Evolutionary conservation across 768 basidiomycete genomes (phyloP).

Genomic region (Daedaleopsis nitida): DNA sequence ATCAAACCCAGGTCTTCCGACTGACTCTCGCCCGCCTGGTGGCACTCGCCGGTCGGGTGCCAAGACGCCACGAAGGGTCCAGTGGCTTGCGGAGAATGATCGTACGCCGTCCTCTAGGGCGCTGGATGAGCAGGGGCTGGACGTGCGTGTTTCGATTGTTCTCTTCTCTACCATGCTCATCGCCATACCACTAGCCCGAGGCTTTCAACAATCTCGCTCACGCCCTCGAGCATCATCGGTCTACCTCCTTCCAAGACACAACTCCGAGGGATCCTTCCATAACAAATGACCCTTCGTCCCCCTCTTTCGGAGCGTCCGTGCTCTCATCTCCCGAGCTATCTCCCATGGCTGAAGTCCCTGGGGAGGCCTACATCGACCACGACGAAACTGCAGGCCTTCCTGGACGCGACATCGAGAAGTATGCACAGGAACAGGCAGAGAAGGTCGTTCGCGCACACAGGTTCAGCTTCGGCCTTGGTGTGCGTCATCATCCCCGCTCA

Average conservation of each 20-base stretch:
- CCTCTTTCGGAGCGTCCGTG: slow-evolving; percentile 19
- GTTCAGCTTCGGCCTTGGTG: slow-evolving; percentile 11
- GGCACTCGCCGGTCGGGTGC: too few relatives aligned
- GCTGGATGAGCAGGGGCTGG: too few relatives aligned
- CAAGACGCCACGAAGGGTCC: too few relatives aligned
- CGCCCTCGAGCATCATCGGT: slow-evolving; percentile 54
- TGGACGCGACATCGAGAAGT: slow-evolving; percentile 38
- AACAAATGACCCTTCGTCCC: slow-evolving; percentile 2
- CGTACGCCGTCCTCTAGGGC: too few relatives aligned
- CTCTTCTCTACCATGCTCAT: too few relatives aligned
- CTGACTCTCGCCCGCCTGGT: too few relatives aligned
- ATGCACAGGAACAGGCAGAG: slow-evolving; percentile 38
- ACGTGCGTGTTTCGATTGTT: too few relatives aligned
- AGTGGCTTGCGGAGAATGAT: too few relatives aligned
- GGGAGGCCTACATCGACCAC: slow-evolving; percentile 59
- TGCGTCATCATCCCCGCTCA: too few relatives aligned
- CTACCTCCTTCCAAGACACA: slow-evolving; percentile 16
- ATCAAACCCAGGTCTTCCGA: too few relatives aligned
- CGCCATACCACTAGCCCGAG: slow-evolving; percentile 37
- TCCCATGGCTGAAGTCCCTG: slow-evolving; percentile 44
- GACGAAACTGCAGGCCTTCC: slow-evolving; percentile 68
- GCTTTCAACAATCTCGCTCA: slow-evolving; percentile 50
- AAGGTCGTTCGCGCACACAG: slow-evolving; percentile 48
- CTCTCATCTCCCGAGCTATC: slow-evolving; percentile 17
- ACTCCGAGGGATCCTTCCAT: slow-evolving; percentile 7